Conservation (phyloP, 306 rosid genomes). For the Castanea sativa region DNA sequence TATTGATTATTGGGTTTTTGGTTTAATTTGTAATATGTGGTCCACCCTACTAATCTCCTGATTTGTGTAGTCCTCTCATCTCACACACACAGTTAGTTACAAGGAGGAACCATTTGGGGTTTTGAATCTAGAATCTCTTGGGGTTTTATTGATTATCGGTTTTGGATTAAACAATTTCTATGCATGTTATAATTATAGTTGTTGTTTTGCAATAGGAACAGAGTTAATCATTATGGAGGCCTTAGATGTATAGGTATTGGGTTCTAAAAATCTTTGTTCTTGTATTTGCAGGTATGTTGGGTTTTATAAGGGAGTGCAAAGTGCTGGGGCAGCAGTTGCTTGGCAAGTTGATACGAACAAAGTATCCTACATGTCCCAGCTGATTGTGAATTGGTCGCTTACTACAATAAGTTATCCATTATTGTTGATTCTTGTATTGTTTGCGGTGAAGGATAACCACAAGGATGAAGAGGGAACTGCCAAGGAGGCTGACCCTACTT, state of each 20-base stretch:
- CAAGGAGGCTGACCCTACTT: conserved; percentile 32
- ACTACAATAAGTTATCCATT: conserved; percentile 69
- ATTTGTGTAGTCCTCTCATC: no score
- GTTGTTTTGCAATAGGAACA: not conserved
- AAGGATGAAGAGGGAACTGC: conserved; percentile 24
- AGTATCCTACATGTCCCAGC: conserved; percentile 52
- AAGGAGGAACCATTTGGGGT: no score
- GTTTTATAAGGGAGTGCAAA: conserved; percentile 86
- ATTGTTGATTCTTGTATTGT: conserved; percentile 46
- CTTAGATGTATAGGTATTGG: not conserved
- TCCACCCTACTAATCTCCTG: no score
- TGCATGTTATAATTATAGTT: no score
- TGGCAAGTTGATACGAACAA: conserved; percentile 76
- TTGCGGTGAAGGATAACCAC: conserved; percentile 67
- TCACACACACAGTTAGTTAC: no score
- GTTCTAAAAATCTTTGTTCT: not conserved
- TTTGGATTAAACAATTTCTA: no score
- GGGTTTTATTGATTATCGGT: no score
- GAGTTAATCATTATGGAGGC: not conserved
- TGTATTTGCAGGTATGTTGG: conserved; percentile 64
- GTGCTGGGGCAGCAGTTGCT: conserved; percentile 97
- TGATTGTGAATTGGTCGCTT: conserved; percentile 66
- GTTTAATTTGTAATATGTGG: no score
- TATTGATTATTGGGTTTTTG: no score
- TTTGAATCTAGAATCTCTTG: no score